These are phyloP conservation scores for Malbranchea zuffiana DNA, from an alignment of 2,329 filamentous ascomycete species.

Conservation along the genomic window DNA sequence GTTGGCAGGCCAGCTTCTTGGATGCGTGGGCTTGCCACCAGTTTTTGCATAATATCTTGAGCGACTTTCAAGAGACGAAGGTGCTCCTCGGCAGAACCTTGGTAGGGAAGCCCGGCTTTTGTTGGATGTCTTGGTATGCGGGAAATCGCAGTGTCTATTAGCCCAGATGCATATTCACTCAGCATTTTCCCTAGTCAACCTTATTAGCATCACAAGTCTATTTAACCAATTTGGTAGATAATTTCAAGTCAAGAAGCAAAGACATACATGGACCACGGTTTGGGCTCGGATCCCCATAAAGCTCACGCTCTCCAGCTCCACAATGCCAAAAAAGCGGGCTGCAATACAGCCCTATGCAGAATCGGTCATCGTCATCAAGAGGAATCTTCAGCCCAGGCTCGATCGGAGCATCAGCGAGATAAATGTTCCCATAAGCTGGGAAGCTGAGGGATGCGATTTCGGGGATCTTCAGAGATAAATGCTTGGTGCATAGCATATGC, in stretches of 20 bases:
- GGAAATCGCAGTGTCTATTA: conserved; percentile 14
- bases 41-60: conserved; percentile 17
- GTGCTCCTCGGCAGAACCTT: conserved; percentile 12
- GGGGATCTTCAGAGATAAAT: conserved; percentile 21
- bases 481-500: conserved; percentile 26
- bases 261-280: conserved; percentile 15
- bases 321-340: conserved; percentile 17
- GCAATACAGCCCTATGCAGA: conserved; percentile 27
- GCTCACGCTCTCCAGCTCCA: conserved; percentile 12
- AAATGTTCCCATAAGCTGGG: conserved; percentile 32
- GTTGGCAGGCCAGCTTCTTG: conserved; percentile 15
- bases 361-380: conserved; percentile 21
- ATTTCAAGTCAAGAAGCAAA: not conserved
- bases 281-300: conserved; percentile 9
- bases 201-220: not conserved
- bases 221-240: not conserved
- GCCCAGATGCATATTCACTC: conserved; percentile 11
- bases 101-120: conserved; percentile 12
- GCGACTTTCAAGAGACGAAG: conserved; percentile 13
- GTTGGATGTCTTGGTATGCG: conserved; percentile 9
- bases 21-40: conserved; percentile 18
- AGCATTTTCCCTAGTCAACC: conserved; percentile 10
- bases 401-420: conserved; percentile 22
- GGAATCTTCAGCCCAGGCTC: conserved; percentile 17
- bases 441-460: conserved; percentile 27